A percentile compares a stretch with the other conserved stretches of the same genome.
Conservation (phyloP, 2,329 filamentous ascomycete genomes). For the Alternaria ethzedia region DNA sequence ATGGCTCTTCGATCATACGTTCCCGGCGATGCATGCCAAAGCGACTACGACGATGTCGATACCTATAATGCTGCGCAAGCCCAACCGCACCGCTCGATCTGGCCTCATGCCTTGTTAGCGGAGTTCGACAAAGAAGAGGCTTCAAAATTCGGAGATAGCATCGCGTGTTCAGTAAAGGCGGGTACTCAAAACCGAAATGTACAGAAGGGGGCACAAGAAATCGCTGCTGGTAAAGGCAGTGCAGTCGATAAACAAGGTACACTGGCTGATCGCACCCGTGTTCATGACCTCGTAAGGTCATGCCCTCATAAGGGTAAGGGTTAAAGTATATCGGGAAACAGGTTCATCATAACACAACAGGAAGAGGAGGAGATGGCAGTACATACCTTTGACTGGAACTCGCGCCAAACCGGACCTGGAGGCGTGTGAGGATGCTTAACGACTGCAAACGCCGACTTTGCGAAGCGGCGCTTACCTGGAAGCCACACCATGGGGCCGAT, state of each 20-base stretch:
- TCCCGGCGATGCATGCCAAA: neutral
- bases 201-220: neutral
- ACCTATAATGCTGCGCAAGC: neutral
- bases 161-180: neutral
- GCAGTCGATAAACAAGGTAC: neutral
- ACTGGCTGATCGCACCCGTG: neutral
- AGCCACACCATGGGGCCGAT: neutral
- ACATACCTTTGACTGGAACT: neutral
- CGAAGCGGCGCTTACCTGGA: neutral
- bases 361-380: neutral
- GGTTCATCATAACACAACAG: neutral
- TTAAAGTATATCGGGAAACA: neutral
- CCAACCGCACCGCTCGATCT: neutral
- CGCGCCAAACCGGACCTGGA: neutral
- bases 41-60: neutral
- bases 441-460: neutral
- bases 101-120: neutral
- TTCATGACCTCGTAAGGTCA: neutral
- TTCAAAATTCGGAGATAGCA: neutral
- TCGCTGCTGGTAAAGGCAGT: neutral
- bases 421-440: neutral
- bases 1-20: neutral
- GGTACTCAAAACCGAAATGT: neutral
- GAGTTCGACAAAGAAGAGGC: neutral
- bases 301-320: neutral